phyloP scores from a whole-genome alignment of 495 filamentous ascomycete species.

The Aspergillus bertholletiae region DNA sequence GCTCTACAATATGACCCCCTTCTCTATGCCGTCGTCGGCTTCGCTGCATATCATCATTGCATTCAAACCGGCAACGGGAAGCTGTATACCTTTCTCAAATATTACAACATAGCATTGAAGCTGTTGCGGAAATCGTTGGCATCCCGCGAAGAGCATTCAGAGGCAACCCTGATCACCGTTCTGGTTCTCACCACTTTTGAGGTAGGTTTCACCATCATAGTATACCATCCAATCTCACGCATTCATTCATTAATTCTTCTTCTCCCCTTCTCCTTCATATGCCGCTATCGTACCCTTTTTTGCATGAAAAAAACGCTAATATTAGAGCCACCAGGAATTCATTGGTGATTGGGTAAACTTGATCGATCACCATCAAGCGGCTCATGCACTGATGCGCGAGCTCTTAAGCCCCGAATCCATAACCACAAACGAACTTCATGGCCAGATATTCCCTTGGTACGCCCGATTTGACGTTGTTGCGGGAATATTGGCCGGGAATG shows the following conservation, averaged over 20 bases:
- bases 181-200: constrained; percentile 91
- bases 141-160: constrained; percentile 62
- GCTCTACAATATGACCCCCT: constrained; percentile 79
- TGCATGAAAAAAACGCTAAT: no score
- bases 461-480: constrained; percentile 83
- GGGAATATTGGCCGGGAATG: constrained; percentile 75
- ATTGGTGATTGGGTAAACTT: constrained; percentile 93
- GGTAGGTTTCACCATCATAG: constrained; percentile 47
- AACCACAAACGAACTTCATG: constrained; percentile 62
- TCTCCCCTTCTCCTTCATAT: background rate
- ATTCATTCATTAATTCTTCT: no score
- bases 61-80: constrained; percentile 63
- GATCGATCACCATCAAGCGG: constrained; percentile 88
- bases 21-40: constrained; percentile 85
- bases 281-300: constrained; percentile 1
- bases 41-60: constrained; percentile 82
- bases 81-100: constrained; percentile 78
- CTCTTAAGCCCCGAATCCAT: constrained; percentile 76
- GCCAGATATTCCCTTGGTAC: constrained; percentile 81
- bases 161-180: constrained; percentile 82
- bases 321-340: constrained; percentile 91
- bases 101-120: constrained; percentile 83
- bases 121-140: constrained; percentile 69
- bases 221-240: no score
- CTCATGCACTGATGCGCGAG: constrained; percentile 72